phyloP scores from a whole-genome alignment of 805 yeast genomes.

The Yarrowia keelungensis region DNA sequence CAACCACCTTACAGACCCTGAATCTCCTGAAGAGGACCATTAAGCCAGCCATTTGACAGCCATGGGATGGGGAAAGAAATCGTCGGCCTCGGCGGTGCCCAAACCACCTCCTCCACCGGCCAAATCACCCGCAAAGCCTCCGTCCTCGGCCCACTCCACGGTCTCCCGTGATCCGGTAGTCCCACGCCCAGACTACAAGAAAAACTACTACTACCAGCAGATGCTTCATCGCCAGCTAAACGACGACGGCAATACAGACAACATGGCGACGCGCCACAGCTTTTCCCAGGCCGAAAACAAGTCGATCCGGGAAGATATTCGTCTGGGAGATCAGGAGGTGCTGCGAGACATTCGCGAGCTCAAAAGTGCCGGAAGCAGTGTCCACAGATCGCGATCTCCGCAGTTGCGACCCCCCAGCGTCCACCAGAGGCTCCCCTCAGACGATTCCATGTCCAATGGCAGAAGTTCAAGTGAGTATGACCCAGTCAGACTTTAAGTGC shows the following conservation, averaged over 20 bases:
- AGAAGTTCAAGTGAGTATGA: conserved; percentile 9
- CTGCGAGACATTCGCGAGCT: conserved; percentile 31
- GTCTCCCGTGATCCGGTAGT: conserved; percentile 10
- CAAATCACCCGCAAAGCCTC: neutral
- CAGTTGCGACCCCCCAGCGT: conserved; percentile 3
- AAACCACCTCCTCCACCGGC: neutral
- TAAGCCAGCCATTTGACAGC: neutral
- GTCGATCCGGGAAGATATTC: conserved; percentile 7
- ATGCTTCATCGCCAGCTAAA: conserved; percentile 30
- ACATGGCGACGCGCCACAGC: conserved; percentile 13
- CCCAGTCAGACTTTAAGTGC: too few relatives aligned
- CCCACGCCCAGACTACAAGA: conserved; percentile 29
- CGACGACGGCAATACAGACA: conserved; percentile 8
- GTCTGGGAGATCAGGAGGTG: conserved; percentile 29
- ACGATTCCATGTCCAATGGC: conserved; percentile 3
- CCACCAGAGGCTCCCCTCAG: neutral
- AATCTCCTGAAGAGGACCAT: neutral
- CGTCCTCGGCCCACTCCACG: neutral
- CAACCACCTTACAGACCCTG: conserved; percentile 6
- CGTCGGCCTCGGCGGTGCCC: conserved; percentile 10
- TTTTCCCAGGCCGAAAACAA: conserved; percentile 13
- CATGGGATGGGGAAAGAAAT: conserved; percentile 33
- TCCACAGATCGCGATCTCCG: neutral
- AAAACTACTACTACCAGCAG: conserved; percentile 30
- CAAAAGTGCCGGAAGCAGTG: conserved; percentile 14